Conservation (phyloP, 2,329 filamentous ascomycete species). For the Emydomyces testavorans region DNA sequence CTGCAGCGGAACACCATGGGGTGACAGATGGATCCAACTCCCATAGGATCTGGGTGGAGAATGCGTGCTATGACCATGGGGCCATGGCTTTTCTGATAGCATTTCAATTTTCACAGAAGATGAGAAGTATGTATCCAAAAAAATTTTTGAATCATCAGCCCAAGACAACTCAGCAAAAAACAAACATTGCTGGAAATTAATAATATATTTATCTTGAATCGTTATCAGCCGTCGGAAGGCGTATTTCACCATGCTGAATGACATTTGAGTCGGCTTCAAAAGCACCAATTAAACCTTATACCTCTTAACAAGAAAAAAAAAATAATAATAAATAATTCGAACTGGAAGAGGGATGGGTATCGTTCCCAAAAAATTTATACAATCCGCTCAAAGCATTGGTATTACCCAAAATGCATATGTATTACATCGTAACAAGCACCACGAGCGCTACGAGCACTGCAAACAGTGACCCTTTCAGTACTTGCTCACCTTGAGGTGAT, state of each 20-base stretch:
- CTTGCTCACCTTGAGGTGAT: conserved; percentile 29
- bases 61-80: too few relatives aligned
- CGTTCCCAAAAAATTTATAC: conserved; percentile 4
- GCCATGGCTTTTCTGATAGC: too few relatives aligned
- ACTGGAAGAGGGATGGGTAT: conserved; percentile 6
- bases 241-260: conserved; percentile 4
- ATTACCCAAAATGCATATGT: conserved; percentile 11
- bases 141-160: background rate
- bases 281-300: conserved; percentile 5
- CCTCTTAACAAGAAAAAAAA: too few relatives aligned
- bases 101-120: too few relatives aligned
- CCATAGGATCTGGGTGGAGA: too few relatives aligned
- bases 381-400: conserved; percentile 3
- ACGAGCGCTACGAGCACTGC: conserved; percentile 38
- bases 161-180: background rate
- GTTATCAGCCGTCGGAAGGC: conserved; percentile 6
- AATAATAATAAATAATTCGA: background rate
- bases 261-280: conserved; percentile 1
- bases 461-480: conserved; percentile 37
- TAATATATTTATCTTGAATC: conserved; percentile 12
- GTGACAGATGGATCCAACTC: too few relatives aligned
- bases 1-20: background rate
- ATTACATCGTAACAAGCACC: conserved; percentile 36
- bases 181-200: background rate
- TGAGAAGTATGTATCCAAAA: too few relatives aligned